Percentiles rank a stretch among this genome's conserved stretches.
Conservation (phyloP, 2,329 filamentous ascomycete genomes). For the Tolypocladium ovalisporum region DNA sequence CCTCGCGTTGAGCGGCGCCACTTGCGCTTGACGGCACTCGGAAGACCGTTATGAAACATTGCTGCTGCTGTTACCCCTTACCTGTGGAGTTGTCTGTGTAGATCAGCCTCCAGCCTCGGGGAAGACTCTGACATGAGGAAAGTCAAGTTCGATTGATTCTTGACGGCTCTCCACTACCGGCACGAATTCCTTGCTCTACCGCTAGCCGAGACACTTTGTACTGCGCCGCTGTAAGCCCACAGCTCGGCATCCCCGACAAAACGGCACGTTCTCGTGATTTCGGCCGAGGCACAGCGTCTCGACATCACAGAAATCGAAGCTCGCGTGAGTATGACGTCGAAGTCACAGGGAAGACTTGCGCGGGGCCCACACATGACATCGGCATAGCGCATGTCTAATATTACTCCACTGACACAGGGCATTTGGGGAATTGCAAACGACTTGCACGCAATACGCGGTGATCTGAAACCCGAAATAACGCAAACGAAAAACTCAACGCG, state of each 20-base stretch:
- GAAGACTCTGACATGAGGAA: not conserved
- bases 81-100: not conserved
- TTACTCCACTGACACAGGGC: not conserved
- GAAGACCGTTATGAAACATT: not conserved
- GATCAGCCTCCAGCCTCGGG: not conserved
- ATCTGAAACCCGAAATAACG: not conserved
- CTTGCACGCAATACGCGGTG: not conserved
- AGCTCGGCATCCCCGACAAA: too few species aligned
- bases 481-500: not conserved
- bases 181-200: not conserved
- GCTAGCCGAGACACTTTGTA: too few species aligned
- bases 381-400: not conserved
- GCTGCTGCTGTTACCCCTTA: not conserved
- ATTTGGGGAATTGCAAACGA: not conserved
- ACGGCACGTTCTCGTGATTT: not conserved
- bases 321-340: not conserved
- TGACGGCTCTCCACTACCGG: not conserved
- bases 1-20: not conserved
- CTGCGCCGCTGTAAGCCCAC: too few species aligned
- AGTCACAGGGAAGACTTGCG: not conserved
- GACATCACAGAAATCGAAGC: not conserved
- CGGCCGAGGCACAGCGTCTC: not conserved
- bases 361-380: not conserved
- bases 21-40: not conserved
- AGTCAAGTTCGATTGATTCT: not conserved